Conservation (phyloP, 2,329 filamentous ascomycete genomes). For the Penicillium freii region DNA sequence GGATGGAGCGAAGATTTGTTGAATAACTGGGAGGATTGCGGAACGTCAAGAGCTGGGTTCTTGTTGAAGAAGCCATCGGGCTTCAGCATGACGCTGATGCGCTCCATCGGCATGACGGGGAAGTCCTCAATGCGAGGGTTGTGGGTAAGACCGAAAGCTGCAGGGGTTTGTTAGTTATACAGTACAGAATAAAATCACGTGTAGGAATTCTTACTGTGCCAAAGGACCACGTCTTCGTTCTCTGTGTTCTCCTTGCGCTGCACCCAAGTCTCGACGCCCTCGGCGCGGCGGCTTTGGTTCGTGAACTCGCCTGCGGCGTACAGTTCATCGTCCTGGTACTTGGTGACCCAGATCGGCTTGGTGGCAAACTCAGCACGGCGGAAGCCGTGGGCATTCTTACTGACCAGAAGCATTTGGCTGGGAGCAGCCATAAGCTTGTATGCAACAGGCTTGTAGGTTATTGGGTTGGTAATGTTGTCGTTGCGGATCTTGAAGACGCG, state of each 20-base stretch:
- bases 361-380: conserved; percentile 56
- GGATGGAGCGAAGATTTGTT: conserved; percentile 42
- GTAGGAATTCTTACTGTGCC: conserved; percentile 36
- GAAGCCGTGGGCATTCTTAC: conserved; percentile 48
- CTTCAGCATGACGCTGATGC: conserved; percentile 48
- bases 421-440: conserved; percentile 58
- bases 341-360: conserved; percentile 56
- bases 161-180: conserved; percentile 9
- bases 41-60: conserved; percentile 52
- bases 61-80: conserved; percentile 54
- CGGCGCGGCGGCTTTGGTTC: conserved; percentile 55
- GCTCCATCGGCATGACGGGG: conserved; percentile 66
- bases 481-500: conserved; percentile 61
- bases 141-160: conserved; percentile 59
- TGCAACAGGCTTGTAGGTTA: conserved; percentile 54
- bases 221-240: conserved; percentile 45
- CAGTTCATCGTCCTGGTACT: conserved; percentile 53
- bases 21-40: conserved; percentile 42
- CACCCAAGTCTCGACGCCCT: conserved; percentile 55
- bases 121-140: conserved; percentile 65
- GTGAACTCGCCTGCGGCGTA: conserved; percentile 57
- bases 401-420: conserved; percentile 58
- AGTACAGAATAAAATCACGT: conserved; percentile 31
- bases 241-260: conserved; percentile 48
- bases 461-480: conserved; percentile 49